A percentile compares a stretch with the other conserved stretches of the same genome.
phyloP scores from a whole-genome alignment of 371 early-diverging fungal genomes.

The Mortierella sp. region DNA sequence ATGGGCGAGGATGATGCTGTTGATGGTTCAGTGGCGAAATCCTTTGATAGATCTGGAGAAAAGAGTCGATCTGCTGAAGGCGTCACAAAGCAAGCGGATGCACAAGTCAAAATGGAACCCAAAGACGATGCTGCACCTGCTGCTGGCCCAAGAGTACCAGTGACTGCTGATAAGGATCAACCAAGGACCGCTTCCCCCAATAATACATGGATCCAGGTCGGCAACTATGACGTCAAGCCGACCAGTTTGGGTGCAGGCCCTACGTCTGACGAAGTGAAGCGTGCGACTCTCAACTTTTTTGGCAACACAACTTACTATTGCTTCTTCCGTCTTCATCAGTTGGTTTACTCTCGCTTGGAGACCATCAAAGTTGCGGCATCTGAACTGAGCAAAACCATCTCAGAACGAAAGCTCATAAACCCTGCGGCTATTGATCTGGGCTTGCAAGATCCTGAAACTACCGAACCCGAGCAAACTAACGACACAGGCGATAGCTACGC shows the following conservation, averaged over 20 bases:
- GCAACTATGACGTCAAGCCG: conserved; percentile 55
- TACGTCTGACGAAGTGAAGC: conserved; percentile 41
- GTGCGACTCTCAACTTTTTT: conserved; percentile 65
- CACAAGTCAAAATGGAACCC: conserved; percentile 66
- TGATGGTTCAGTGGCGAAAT: conserved; percentile 42
- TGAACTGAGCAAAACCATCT: conserved; percentile 68
- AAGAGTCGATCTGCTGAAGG: conserved; percentile 46
- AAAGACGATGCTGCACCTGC: conserved; percentile 50
- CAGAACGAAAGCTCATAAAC: conserved; percentile 72
- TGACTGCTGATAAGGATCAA: conserved; percentile 41
- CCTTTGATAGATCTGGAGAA: conserved; percentile 32
- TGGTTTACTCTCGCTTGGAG: conserved; percentile 83
- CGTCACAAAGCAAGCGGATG: conserved; percentile 58
- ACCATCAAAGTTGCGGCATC: conserved; percentile 82
- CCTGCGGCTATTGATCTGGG: conserved; percentile 88
- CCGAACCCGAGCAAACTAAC: conserved; percentile 63
- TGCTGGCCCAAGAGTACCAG: conserved; percentile 50
- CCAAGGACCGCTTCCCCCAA: conserved; percentile 33
- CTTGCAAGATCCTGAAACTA: conserved; percentile 67
- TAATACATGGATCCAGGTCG: conserved; percentile 55
- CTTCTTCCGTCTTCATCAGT: conserved; percentile 90
- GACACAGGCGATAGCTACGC: conserved; percentile 76
- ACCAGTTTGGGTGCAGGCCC: conserved; percentile 39
- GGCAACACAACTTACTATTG: conserved; percentile 86
- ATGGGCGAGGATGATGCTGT: conserved; percentile 54